Percentiles rank a stretch among this genome's conserved stretches.
phyloP scores from a whole-genome alignment of 768 basidiomycete genomes.

The Pulveroboletus sp. region DNA sequence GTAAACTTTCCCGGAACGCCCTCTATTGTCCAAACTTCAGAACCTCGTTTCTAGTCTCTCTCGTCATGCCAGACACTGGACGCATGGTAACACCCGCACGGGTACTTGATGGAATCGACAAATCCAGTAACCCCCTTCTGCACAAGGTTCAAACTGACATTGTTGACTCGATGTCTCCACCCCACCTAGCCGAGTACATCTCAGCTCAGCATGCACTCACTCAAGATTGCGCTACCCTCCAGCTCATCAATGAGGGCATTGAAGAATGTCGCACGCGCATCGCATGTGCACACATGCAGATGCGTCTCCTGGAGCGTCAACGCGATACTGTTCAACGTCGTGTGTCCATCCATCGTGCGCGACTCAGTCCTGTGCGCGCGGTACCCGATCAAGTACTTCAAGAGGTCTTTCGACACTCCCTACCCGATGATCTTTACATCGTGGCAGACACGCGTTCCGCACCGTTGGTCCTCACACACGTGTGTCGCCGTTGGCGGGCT shows the following conservation, averaged over 20 bases:
- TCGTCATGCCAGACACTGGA: neutral
- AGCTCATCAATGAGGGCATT: conserved; percentile 12
- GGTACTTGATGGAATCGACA: neutral
- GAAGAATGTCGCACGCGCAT: conserved; percentile 17
- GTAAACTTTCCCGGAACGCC: conserved; percentile 4
- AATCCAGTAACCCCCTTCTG: neutral
- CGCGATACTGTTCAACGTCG: conserved; percentile 16
- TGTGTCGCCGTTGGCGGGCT: conserved; percentile 31
- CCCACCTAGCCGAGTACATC: conserved; percentile 14
- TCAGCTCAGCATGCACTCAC: conserved; percentile 19
- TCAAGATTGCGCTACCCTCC: conserved; percentile 14
- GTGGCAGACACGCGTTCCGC: conserved; percentile 20
- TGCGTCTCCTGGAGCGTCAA: conserved; percentile 16
- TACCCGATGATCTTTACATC: conserved; percentile 21
- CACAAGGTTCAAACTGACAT: conserved; percentile 6
- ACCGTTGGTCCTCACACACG: conserved; percentile 31
- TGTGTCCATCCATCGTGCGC: conserved; percentile 21
- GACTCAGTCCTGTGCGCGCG: conserved; percentile 25
- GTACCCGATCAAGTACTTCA: conserved; percentile 31
- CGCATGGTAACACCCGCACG: neutral
- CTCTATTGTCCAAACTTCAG: neutral
- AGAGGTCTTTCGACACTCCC: conserved; percentile 28
- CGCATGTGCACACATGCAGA: conserved; percentile 9
- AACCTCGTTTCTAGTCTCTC: conserved; percentile 1
- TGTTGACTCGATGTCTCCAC: conserved; percentile 23